A percentile compares a stretch with the other conserved stretches of the same genome.
These are phyloP conservation scores for Setaria italica DNA, from an alignment of 202 grass and related monocot species.

Conservation along the genomic window DNA sequence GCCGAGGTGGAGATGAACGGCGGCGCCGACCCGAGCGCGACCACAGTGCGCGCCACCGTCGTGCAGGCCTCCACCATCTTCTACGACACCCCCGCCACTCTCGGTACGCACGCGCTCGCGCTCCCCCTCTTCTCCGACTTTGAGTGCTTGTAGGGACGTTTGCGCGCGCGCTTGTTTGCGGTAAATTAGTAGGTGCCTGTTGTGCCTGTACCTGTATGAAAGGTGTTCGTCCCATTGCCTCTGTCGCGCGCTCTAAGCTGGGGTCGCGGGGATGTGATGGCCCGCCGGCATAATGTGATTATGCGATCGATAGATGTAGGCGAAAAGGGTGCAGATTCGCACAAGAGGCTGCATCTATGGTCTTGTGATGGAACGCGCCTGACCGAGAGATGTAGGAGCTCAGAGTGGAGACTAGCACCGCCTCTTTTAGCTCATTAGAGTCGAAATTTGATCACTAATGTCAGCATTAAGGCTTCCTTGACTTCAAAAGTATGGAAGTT, in stretches of 20 bases:
- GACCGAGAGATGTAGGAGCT: background rate
- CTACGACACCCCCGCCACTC: constrained; percentile 87
- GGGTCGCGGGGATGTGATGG: background rate
- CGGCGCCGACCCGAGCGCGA: constrained; percentile 52
- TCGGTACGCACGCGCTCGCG: constrained; percentile 50
- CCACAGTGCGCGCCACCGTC: constrained; percentile 77
- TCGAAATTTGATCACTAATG: background rate
- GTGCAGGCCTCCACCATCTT: constrained; percentile 96
- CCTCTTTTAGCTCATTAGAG: constrained; percentile 3
- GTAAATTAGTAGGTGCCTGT: background rate
- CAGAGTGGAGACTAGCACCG: background rate
- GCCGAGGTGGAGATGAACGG: constrained; percentile 88
- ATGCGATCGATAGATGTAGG: background rate
- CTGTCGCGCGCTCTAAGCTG: background rate
- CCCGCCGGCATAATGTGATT: background rate
- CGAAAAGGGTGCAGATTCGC: background rate
- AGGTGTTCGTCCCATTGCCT: constrained; percentile 25
- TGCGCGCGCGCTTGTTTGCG: too few relatives aligned
- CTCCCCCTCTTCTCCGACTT: background rate
- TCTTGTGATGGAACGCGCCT: background rate
- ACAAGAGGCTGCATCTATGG: background rate
- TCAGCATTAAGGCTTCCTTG: background rate
- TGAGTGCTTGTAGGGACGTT: background rate
- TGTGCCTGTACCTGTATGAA: background rate
- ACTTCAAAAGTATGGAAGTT: background rate